Evolutionary conservation across 208 protist species (phyloP), one percentile per base, ranked within the genome.

Genomic region (Acanthamoeba lenticulata): DNA sequence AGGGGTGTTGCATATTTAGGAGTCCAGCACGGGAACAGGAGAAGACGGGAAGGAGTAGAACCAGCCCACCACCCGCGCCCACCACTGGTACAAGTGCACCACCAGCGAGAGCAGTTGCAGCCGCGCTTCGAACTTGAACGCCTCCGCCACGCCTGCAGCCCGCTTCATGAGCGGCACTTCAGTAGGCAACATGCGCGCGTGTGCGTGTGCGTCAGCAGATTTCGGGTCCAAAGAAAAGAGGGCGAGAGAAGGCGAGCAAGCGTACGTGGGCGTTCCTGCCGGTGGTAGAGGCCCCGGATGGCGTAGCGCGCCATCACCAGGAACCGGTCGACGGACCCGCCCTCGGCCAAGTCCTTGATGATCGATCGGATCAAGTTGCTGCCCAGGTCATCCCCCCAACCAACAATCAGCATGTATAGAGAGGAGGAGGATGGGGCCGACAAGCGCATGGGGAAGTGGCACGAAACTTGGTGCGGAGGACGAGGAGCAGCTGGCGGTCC

Each of bases 361-460:
- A 88, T 88, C 29, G 77, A 88, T 24, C 77, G 21, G 27, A 88
- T 88, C 77, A 88, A 60, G 44, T 88, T 88, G 77, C 77, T 88
- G 42, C 21, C 36, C 67, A 0, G 9, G 7, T 21, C 0, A 27
- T 72, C 1, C 13, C 11, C 7, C 11, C 9, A 13, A 29, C 19
- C 11, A n/a, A 13, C 19, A 67, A 13, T 47, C 11, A 47, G 6
- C 24, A 42, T 49, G 17, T 40, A 42, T 49, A 42, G 7, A 77
- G 9, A 77, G n/a, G 9, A 11, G 65, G 9, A 77, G n/a, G 27
- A 34, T 38, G 11, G n/a, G 27, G n/a, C 27, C n/a, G n/a, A 77
- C 7, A 77, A 77, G 13, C 7, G n/a, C 7, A 38, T 15, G 27
- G 34, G 65, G 27, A 38, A 40, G n/a, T 9, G 34, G 27, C 7